A percentile compares a stretch with the other conserved stretches of the same genome.
Evolutionary conservation across 768 basidiomycete genomes (phyloP).

Genomic region (Naganishia randhawae): DNA sequence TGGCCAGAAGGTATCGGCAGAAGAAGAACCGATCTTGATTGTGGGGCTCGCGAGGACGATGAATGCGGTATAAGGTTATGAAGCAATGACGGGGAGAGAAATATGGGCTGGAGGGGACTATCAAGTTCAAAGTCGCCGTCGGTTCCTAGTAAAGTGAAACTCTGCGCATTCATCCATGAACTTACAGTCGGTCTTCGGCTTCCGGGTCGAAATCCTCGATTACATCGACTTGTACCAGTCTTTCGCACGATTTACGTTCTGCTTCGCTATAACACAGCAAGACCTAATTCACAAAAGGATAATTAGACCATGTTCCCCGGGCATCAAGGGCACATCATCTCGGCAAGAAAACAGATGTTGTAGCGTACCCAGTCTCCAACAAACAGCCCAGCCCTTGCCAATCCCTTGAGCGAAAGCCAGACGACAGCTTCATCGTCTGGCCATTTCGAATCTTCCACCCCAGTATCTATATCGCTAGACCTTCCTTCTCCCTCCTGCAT

Average conservation of each 20-base stretch:
- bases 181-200: constrained; percentile 34
- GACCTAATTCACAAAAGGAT: neutral
- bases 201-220: constrained; percentile 39
- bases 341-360: neutral
- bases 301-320: constrained; percentile 27
- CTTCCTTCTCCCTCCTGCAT: constrained; percentile 11
- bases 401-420: constrained; percentile 45
- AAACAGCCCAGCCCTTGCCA: constrained; percentile 48
- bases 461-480: constrained; percentile 27
- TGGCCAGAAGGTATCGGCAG: constrained; percentile 44
- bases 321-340: too few relatives aligned
- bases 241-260: neutral
- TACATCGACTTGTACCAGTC: constrained; percentile 42
- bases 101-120: constrained; percentile 41
- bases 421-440: constrained; percentile 36
- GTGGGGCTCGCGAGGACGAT: neutral
- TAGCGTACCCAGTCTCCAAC: constrained; percentile 48
- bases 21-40: constrained; percentile 23
- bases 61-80: constrained; percentile 32
- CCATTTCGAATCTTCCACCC: constrained; percentile 18
- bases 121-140: neutral
- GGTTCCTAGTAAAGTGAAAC: neutral
- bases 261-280: constrained; percentile 19
- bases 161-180: neutral
- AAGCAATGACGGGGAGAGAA: constrained; percentile 38